Evolutionary conservation across 768 basidiomycete genomes (phyloP), one percentile per base, ranked within the genome.

Genomic region (Tulasnella sp.): DNA sequence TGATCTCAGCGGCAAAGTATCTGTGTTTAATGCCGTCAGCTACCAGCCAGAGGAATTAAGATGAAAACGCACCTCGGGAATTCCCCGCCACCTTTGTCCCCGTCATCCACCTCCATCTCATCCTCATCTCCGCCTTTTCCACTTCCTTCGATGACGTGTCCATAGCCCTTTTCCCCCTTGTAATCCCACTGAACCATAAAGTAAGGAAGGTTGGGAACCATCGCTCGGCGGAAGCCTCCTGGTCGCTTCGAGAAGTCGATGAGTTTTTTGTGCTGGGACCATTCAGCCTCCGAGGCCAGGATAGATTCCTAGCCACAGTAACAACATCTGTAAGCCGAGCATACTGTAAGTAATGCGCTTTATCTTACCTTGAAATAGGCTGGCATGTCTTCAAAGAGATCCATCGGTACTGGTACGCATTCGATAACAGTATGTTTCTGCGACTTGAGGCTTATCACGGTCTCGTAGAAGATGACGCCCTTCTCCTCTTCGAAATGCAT

Each of bases 161-260:
- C 98, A 83, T 95, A 99, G 2, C 98, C 98, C 82, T 94, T 95
- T 84, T 98, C 96, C 35, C 98, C 96, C 82, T 96, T 98, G 84
- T 99, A 88, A 84, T 99, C 98, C 84, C 97, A 99, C 81, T 97
- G 96, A 9, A 99, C 93, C 94, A 96, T 97, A 82, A 99, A 99
- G 84, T 99, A 99, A 0, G 98, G 98, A 40, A 99, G 85, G 82
- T 98, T 98, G 3, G 96, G 91, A 15, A 99, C 97, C 92, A 99
- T 93, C 35, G 94, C 91, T 0, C 97, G 89, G 57, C 96, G 88
- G 87, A 99, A 99, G 3, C 97, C 97, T 23, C 97, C 96, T 0
- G 95, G 93, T 5, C 95, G 87, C 11, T 90, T 86, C 3, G 93
- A 89, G 83, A 99, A 99, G 84, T 97, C 94, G 81, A 99, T 98